These are phyloP conservation scores for Pythium insidiosum DNA, from an alignment of 352 stramenopile species.

Conservation along the genomic window DNA sequence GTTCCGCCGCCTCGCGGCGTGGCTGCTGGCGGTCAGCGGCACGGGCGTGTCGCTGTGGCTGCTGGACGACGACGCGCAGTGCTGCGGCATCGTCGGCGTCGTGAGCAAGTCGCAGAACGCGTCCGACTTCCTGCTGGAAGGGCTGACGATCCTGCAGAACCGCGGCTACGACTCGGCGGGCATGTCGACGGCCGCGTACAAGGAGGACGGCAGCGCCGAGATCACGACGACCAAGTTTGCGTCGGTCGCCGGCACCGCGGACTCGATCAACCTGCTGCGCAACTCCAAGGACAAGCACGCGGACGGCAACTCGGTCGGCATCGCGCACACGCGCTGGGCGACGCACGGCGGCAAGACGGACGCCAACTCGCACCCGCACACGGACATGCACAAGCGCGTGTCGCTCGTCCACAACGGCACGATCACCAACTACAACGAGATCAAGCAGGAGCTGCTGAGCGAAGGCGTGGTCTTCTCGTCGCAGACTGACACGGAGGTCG, in stretches of 20 bases:
- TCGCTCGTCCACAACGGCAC: constrained; percentile 99
- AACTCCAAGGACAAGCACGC: constrained; percentile 68
- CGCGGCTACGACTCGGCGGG: constrained; percentile 97
- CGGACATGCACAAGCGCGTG: constrained; percentile 89
- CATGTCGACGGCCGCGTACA: constrained; percentile 88
- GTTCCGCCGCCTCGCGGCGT: constrained; percentile 4
- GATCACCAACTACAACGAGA: constrained; percentile 95
- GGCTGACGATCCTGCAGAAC: constrained; percentile 89
- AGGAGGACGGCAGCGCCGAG: constrained; percentile 23
- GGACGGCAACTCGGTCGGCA: constrained; percentile 90
- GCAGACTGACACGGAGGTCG: constrained; percentile 98
- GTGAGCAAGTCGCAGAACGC: constrained; percentile 60
- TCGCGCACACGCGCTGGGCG: constrained; percentile 99
- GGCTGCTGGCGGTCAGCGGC: constrained; percentile 16
- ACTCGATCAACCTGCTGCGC: constrained; percentile 89
- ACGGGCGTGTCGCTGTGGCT: constrained; percentile 9
- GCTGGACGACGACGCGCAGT: constrained; percentile 21
- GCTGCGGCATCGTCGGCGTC: constrained; percentile 76
- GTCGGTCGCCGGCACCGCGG: constrained; percentile 81
- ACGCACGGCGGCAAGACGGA: constrained; percentile 98
- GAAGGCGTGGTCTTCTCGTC: constrained; percentile 91
- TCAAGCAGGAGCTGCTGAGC: constrained; percentile 82
- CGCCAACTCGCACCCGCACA: constrained; percentile 97
- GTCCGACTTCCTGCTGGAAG: constrained; percentile 78
- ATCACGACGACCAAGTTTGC: constrained; percentile 95